A percentile compares a stretch with the other conserved stretches of the same genome.
phyloP scores from a whole-genome alignment of 345 rosid genomes.

The Punica granatum region DNA sequence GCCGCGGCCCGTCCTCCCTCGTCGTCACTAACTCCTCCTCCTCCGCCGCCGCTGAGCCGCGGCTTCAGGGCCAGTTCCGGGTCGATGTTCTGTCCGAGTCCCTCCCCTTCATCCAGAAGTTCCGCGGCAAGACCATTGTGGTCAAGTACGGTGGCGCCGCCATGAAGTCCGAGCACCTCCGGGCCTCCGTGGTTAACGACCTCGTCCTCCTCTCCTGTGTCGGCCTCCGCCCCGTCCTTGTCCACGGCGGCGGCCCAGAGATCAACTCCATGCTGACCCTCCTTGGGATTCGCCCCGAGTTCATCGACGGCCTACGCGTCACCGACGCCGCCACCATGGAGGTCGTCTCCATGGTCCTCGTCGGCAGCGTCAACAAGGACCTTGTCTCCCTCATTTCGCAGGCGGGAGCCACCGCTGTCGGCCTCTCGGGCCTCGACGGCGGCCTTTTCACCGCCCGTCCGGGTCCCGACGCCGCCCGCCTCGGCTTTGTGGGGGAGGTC shows the following conservation, averaged over 20 bases:
- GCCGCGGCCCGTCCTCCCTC: conserved; percentile 1
- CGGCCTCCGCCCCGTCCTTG: conserved; percentile 84
- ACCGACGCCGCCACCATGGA: conserved; percentile 92
- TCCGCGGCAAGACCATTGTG: conserved; percentile 79
- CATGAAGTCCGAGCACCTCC: conserved; percentile 70
- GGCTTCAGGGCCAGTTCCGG: conserved; percentile 30
- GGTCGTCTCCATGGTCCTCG: conserved; percentile 89
- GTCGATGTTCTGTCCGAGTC: conserved; percentile 84
- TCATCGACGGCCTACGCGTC: conserved; percentile 76
- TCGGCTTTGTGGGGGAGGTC: conserved; percentile 89
- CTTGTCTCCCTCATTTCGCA: conserved; percentile 67
- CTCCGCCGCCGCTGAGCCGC: not conserved
- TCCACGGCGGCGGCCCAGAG: conserved; percentile 93
- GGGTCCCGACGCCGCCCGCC: conserved; percentile 48
- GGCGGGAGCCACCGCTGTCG: conserved; percentile 86
- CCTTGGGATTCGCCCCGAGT: conserved; percentile 59
- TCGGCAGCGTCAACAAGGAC: conserved; percentile 80
- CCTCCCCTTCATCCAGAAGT: conserved; percentile 85
- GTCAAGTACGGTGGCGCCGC: conserved; percentile 98
- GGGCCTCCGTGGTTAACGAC: conserved; percentile 63
- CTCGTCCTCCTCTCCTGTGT: conserved; percentile 80
- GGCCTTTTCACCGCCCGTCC: conserved; percentile 80
- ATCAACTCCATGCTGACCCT: conserved; percentile 65
- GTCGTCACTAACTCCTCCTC: conserved; percentile 7
- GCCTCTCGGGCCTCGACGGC: conserved; percentile 84